Percentiles rank a stretch among this genome's conserved stretches.
These are phyloP conservation scores for Boletus sp. DNA, from an alignment of 1,284 basidiomycete species.

Conservation along the genomic window DNA sequence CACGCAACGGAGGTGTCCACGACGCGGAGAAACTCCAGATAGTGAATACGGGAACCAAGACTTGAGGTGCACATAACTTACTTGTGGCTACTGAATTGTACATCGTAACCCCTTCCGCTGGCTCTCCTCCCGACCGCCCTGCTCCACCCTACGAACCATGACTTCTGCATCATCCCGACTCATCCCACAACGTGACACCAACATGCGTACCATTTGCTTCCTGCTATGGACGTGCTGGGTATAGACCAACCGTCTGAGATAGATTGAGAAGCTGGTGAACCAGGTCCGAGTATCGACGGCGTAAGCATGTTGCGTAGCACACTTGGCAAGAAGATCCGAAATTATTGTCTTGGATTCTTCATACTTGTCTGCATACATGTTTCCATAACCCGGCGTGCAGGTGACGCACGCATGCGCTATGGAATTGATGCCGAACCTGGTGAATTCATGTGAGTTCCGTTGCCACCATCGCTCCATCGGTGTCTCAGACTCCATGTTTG, in stretches of 20 bases:
- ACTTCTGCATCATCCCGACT: conserved; percentile 22
- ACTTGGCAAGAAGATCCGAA: conserved; percentile 25
- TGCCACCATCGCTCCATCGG: conserved; percentile 33
- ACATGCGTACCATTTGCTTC: conserved; percentile 28
- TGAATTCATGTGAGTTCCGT: conserved; percentile 26
- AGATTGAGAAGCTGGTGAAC: conserved; percentile 26
- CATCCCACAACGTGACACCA: conserved; percentile 30
- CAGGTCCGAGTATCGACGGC: conserved; percentile 26
- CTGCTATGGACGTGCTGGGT: conserved; percentile 19
- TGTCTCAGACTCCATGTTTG: conserved; percentile 29
- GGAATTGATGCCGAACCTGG: conserved; percentile 25
- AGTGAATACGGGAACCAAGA: conserved; percentile 10
- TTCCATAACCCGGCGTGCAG: conserved; percentile 25
- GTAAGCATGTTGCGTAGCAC: conserved; percentile 22
- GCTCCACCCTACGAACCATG: conserved; percentile 22
- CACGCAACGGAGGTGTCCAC: neutral
- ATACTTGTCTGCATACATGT: conserved; percentile 32
- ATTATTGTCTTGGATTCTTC: conserved; percentile 29
- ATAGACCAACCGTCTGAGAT: conserved; percentile 26
- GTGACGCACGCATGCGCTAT: conserved; percentile 30
- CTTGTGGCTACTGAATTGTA: conserved; percentile 20
- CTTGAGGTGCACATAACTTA: conserved; percentile 5
- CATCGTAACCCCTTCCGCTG: conserved; percentile 12
- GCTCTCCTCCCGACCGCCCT: neutral
- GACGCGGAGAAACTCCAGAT: neutral